phyloP scores from a whole-genome alignment of 2,329 filamentous ascomycete species.

The Pyricularia sp. region DNA sequence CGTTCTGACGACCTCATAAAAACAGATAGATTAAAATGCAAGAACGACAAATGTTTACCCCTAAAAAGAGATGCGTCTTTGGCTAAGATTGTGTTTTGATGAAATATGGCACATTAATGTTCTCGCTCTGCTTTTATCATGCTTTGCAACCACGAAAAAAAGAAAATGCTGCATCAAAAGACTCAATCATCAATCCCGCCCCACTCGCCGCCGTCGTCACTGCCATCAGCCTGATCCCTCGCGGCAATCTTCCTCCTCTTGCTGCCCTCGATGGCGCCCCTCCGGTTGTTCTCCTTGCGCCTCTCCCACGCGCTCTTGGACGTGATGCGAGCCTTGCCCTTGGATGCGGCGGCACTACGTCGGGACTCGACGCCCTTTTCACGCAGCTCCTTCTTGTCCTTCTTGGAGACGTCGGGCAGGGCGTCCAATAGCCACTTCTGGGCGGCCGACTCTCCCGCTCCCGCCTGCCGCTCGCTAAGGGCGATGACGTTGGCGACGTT shows the following conservation, averaged over 20 bases:
- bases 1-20: neutral
- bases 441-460: constrained; percentile 30
- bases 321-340: constrained; percentile 61
- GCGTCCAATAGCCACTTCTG: constrained; percentile 84
- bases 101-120: neutral
- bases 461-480: constrained; percentile 64
- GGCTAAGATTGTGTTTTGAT: neutral
- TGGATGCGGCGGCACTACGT: constrained; percentile 21
- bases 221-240: constrained; percentile 10
- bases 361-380: constrained; percentile 71
- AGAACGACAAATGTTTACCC: neutral
- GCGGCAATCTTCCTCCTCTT: constrained; percentile 40
- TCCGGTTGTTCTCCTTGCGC: constrained; percentile 56
- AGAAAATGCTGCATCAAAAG: neutral
- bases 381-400: constrained; percentile 74
- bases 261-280: constrained; percentile 52
- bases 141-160: neutral
- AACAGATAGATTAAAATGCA: neutral
- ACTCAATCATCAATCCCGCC: constrained; percentile 16
- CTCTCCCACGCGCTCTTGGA: constrained; percentile 72
- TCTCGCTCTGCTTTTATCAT: neutral
- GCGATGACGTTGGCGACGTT: constrained; percentile 89
- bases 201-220: constrained; percentile 16
- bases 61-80: neutral
- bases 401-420: constrained; percentile 74